phyloP scores from a whole-genome alignment of 345 rosid species.

The Salix brachista region DNA sequence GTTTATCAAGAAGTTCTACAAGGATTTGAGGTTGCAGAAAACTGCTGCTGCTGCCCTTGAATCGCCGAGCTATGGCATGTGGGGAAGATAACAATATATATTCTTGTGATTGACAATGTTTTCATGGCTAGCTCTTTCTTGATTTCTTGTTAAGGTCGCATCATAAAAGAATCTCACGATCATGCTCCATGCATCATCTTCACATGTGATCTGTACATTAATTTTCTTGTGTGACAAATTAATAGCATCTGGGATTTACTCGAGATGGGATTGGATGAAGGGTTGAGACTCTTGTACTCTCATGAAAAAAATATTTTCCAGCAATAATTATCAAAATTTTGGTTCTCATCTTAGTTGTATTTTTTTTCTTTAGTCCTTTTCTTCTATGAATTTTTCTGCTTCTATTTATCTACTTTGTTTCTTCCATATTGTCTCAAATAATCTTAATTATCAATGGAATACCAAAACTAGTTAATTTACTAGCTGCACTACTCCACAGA shows the following conservation, averaged over 20 bases:
- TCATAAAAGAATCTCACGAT: neutral
- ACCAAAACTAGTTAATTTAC: no score
- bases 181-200: no score
- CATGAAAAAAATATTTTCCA: neutral
- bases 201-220: neutral
- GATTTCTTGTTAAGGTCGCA: neutral
- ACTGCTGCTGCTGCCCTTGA: constrained; percentile 31
- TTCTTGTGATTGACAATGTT: neutral
- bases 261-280: neutral
- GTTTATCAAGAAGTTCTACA: constrained; percentile 72
- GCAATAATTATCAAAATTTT: neutral
- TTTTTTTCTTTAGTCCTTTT: no score
- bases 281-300: neutral
- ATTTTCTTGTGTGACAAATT: neutral
- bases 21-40: constrained; percentile 57
- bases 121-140: neutral
- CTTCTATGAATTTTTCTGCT: no score
- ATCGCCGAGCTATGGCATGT: constrained; percentile 45
- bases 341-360: neutral
- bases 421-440: no score
- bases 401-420: no score
- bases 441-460: no score
- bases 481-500: no score
- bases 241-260: neutral
- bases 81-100: constrained; percentile 36